Evolutionary conservation across 2,329 filamentous ascomycete species (phyloP).

Genomic region (Lanzia echinophila): DNA sequence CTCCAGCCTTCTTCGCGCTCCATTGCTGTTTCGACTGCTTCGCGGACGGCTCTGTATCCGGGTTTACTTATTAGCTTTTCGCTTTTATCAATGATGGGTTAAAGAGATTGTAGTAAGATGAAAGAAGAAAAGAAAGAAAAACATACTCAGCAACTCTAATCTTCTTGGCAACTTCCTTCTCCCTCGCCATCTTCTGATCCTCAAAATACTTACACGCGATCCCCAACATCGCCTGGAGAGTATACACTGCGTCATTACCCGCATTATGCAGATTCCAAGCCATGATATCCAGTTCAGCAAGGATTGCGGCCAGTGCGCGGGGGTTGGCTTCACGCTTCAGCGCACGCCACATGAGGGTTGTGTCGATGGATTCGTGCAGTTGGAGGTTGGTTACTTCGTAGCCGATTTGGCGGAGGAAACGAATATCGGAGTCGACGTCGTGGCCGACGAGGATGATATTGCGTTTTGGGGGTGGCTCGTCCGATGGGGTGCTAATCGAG

Average conservation of each 20-base stretch:
- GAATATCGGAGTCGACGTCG: constrained; percentile 59
- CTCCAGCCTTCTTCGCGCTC: constrained; percentile 9
- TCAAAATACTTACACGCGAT: constrained; percentile 41
- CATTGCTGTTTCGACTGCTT: constrained; percentile 1
- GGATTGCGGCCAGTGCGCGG: constrained; percentile 52
- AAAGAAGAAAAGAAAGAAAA: background rate
- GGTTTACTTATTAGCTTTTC: background rate
- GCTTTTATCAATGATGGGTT: background rate
- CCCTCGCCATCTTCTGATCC: constrained; percentile 13
- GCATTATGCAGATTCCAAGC: constrained; percentile 73
- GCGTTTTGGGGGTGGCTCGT: constrained; percentile 30
- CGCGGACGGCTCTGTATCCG: background rate
- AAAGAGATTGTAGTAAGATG: background rate
- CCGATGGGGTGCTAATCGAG: constrained; percentile 3
- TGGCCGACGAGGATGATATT: constrained; percentile 77
- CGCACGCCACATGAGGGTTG: constrained; percentile 60
- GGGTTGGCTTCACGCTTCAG: constrained; percentile 47
- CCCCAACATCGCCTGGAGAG: constrained; percentile 64
- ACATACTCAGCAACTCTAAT: constrained; percentile 16
- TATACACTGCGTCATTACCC: constrained; percentile 79
- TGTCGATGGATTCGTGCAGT: constrained; percentile 65
- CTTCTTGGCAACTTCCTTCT: constrained; percentile 16
- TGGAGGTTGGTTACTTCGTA: constrained; percentile 49
- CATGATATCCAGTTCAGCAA: constrained; percentile 56
- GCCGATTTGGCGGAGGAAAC: constrained; percentile 58